Conservation (phyloP, 306 rosid genomes). For the Cyclanthera cordifolia region DNA sequence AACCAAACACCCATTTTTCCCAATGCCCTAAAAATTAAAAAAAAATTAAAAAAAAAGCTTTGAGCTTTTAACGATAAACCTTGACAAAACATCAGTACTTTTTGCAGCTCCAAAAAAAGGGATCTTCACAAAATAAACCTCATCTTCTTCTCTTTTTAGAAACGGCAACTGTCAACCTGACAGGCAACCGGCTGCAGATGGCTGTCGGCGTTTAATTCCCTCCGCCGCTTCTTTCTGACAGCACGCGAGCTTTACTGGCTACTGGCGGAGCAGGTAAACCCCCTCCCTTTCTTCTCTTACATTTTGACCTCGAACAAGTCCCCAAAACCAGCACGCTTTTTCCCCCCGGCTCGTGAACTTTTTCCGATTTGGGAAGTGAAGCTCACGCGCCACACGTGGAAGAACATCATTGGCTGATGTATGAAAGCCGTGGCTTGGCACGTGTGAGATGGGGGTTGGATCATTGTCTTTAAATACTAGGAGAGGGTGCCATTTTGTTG, state of each 20-base stretch:
- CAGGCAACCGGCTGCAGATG: slow-evolving; percentile 60
- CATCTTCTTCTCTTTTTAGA: background rate
- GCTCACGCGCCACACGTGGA: background rate
- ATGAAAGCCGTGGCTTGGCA: background rate
- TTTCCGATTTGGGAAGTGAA: background rate
- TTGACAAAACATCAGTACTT: background rate
- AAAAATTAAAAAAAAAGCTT: slow-evolving; percentile 9
- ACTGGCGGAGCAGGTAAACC: slow-evolving; percentile 39
- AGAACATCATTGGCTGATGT: background rate
- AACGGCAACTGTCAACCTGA: slow-evolving; percentile 41
- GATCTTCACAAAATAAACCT: too few species aligned
- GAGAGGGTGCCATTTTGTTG: background rate
- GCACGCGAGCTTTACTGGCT: slow-evolving; percentile 47
- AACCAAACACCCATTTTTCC: too few species aligned
- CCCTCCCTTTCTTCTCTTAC: background rate
- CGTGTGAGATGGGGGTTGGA: background rate
- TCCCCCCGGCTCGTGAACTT: background rate
- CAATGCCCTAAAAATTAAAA: background rate
- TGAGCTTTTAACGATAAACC: background rate
- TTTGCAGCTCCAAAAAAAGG: background rate
- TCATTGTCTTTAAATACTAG: background rate
- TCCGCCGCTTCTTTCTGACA: slow-evolving; percentile 45
- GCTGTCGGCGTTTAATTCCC: slow-evolving; percentile 34
- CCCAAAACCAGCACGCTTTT: slow-evolving; percentile 40
- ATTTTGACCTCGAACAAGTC: slow-evolving; percentile 49